A percentile compares a stretch with the other conserved stretches of the same genome.
phyloP scores from a whole-genome alignment of 352 stramenopile species.

The Phytophthora agathidicida region DNA sequence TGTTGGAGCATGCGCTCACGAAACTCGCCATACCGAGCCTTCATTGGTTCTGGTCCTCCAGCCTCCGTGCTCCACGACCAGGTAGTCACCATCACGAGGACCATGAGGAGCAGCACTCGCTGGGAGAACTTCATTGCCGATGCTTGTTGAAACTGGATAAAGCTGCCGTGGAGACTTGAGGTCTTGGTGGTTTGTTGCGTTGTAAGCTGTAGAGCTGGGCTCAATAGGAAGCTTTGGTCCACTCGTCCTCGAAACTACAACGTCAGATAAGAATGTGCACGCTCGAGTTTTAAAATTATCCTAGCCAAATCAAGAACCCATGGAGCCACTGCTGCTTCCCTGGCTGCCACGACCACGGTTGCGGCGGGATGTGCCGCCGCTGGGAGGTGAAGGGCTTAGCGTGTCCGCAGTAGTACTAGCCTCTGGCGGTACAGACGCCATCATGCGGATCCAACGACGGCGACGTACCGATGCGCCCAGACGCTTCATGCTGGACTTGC shows the following conservation, averaged over 20 bases:
- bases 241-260: conserved; percentile 14
- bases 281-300: conserved; percentile 27
- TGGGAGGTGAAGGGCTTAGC: conserved; percentile 2
- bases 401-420: conserved; percentile 12
- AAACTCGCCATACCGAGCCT: conserved; percentile 18
- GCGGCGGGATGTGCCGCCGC: background rate
- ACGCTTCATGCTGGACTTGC: conserved; percentile 82
- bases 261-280: conserved; percentile 5
- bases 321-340: conserved; percentile 36
- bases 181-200: conserved; percentile 1
- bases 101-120: conserved; percentile 21
- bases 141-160: conserved; percentile 6
- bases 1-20: conserved; percentile 24
- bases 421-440: conserved; percentile 75
- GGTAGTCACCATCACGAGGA: conserved; percentile 10
- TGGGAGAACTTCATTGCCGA: conserved; percentile 22
- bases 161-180: conserved; percentile 4
- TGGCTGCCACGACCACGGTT: conserved; percentile 33
- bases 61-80: conserved; percentile 10
- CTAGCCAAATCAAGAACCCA: conserved; percentile 25
- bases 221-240: background rate
- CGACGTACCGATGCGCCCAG: conserved; percentile 75
- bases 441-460: conserved; percentile 88
- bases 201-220: background rate
- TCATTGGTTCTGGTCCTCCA: conserved; percentile 6